Evolutionary conservation across 1,284 basidiomycete species (phyloP).

Genomic region (Puccinia polysora): DNA sequence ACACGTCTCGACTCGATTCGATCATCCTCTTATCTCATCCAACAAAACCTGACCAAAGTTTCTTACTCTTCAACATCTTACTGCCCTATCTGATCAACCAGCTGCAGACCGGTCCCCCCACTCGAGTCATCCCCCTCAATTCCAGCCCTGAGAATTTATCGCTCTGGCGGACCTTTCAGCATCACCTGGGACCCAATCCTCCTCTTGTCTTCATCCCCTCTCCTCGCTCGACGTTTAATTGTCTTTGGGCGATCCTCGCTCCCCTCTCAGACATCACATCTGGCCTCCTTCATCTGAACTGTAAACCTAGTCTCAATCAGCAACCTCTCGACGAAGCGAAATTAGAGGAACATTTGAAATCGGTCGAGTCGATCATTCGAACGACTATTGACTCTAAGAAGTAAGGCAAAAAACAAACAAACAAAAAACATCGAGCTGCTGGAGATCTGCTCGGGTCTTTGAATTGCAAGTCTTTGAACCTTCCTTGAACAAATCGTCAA

Average conservation of each 20-base stretch:
- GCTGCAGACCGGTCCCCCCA: not conserved
- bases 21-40: not conserved
- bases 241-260: conserved; percentile 24
- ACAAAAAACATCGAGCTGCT: too few species aligned
- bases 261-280: not conserved
- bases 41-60: not conserved
- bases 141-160: not conserved
- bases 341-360: not conserved
- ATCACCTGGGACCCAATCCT: not conserved
- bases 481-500: too few species aligned
- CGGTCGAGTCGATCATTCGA: conserved; percentile 1
- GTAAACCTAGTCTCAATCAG: conserved; percentile 1
- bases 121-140: not conserved
- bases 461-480: too few species aligned
- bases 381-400: too few species aligned
- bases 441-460: too few species aligned
- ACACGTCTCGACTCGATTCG: conserved; percentile 8
- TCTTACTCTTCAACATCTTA: conserved; percentile 11
- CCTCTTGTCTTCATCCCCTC: conserved; percentile 16
- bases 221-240: not conserved
- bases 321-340: not conserved
- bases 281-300: not conserved
- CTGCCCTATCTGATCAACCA: conserved; percentile 2
- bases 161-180: conserved; percentile 19
- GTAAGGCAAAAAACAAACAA: too few species aligned